Base-by-base conservation (phyloP, 371 early-diverging fungal species). In the Zychaea mexicana region DNA sequence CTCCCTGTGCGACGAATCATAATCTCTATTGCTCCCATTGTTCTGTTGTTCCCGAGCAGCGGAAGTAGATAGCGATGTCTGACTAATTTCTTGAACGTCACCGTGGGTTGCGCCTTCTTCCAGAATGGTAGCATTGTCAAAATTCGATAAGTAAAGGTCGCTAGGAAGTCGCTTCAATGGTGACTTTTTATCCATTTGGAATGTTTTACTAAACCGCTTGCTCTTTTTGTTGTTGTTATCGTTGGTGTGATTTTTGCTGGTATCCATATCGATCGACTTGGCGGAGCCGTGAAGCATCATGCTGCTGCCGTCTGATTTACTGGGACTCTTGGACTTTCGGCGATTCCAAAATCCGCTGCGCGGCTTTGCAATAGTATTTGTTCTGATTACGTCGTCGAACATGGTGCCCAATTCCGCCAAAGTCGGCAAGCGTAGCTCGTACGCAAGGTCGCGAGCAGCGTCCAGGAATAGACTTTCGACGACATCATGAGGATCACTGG, bases 351-450 rank as follows among this genome's bases (percentile, higher is more conserved):
- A 49, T 24, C 49, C 49, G 6, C 7, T 49, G 22, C 49, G 21
- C n/a, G 49, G 49, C n/a, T 49, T 49, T 19, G 61, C 32, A 54
- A 62, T 62, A 1, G 69, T 71, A 28, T 76, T 74, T 8, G 76
- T 65, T 21, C 24, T 61, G 10, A 80, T 33, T 26, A 77, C 61
- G 10, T 61, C 68, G 52, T 80, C 77, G 33, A 66, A 77, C 17
- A 80, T 57, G 2, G 63, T 39, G 3, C 80, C 80, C 15, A 77
- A 46, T 22, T 77, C 77, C 6, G 62, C 57, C 19, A 77, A 45
- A 2, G 55, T 42, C 1, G 61, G 26, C 22, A 74, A 57, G 0
- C 57, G 69, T 5, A 80, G 52, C 10, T 77, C 68, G 6, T 66
- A 53, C 2, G 64, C 66, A 12, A 80, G 65, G 32, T 73, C 72